Percentiles rank a stretch among this genome's conserved stretches.
These are phyloP conservation scores for Fusarium siculi DNA, from an alignment of 2,329 filamentous ascomycete species.

Conservation along the genomic window DNA sequence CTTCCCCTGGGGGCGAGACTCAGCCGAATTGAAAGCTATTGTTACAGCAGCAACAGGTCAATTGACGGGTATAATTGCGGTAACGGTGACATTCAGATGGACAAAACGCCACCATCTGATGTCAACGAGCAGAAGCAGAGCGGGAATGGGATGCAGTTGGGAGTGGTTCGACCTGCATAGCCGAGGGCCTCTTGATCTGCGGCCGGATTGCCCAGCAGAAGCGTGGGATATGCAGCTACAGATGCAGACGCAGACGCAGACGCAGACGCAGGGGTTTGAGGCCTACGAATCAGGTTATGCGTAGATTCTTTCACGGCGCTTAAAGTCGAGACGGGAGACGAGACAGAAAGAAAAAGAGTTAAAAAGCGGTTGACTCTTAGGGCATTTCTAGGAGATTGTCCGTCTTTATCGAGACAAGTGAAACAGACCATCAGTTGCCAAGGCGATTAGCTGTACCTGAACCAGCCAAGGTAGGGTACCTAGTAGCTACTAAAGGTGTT, in stretches of 20 bases:
- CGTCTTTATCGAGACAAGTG: neutral
- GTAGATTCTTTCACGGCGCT: constrained; percentile 44
- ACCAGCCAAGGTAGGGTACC: neutral
- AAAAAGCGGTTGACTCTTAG: constrained; percentile 11
- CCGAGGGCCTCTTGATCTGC: constrained; percentile 53
- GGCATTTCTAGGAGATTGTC: constrained; percentile 17
- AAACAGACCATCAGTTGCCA: constrained; percentile 1
- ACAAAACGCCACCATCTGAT: constrained; percentile 38
- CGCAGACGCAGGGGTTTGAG: constrained; percentile 27
- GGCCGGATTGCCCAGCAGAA: constrained; percentile 48
- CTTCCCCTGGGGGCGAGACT: neutral
- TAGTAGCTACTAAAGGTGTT: neutral
- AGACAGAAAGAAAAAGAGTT: constrained; percentile 17
- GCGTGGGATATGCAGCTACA: constrained; percentile 40
- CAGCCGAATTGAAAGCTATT: neutral
- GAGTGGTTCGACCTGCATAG: constrained; percentile 51
- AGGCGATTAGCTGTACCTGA: neutral
- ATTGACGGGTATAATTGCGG: constrained; percentile 1
- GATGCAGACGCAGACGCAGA: constrained; percentile 2
- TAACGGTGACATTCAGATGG: constrained; percentile 15
- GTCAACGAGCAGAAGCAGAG: constrained; percentile 31
- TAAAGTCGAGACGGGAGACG: constrained; percentile 33
- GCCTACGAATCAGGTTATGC: constrained; percentile 39
- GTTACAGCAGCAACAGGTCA: neutral
- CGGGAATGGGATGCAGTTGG: constrained; percentile 37